These are phyloP conservation scores for Aspergillus sclerotialis DNA, from an alignment of 2,329 filamentous ascomycete species.

Conservation along the genomic window DNA sequence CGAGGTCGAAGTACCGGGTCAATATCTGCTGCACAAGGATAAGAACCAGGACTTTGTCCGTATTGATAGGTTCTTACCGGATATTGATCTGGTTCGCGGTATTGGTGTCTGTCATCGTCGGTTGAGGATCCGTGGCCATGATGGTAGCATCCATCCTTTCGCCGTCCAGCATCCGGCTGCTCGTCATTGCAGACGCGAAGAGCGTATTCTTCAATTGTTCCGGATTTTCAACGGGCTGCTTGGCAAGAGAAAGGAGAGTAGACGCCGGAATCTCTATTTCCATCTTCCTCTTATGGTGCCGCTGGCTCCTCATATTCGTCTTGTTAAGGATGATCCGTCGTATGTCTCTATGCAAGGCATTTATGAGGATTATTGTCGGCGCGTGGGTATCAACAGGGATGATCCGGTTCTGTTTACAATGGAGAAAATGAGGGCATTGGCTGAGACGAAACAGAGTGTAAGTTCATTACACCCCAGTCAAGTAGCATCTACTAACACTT, in stretches of 20 bases:
- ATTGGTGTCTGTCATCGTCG: slow-evolving; percentile 88
- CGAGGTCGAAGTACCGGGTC: slow-evolving; percentile 93
- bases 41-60: slow-evolving; percentile 98
- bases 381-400: slow-evolving; percentile 82
- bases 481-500: slow-evolving; percentile 19
- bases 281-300: slow-evolving; percentile 94
- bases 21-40: slow-evolving; percentile 95
- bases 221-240: slow-evolving; percentile 92
- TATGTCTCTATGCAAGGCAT: slow-evolving; percentile 92
- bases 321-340: slow-evolving; percentile 91
- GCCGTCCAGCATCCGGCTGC: slow-evolving; percentile 94
- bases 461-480: slow-evolving; percentile 12
- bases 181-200: slow-evolving; percentile 84
- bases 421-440: slow-evolving; percentile 77
- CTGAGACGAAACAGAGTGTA: slow-evolving; percentile 58
- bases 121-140: slow-evolving; percentile 92
- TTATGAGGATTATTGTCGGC: slow-evolving; percentile 92
- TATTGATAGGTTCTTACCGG: slow-evolving; percentile 92
- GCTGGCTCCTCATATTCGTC: slow-evolving; percentile 84
- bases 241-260: slow-evolving; percentile 86
- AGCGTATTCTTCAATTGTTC: slow-evolving; percentile 93
- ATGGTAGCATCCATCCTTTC: slow-evolving; percentile 94
- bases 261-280: slow-evolving; percentile 90
- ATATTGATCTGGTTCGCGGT: slow-evolving; percentile 85
- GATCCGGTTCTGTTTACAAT: slow-evolving; percentile 92